Evolutionary conservation across 1,139 yeast species (phyloP).

Genomic region (Candida albicans): DNA sequence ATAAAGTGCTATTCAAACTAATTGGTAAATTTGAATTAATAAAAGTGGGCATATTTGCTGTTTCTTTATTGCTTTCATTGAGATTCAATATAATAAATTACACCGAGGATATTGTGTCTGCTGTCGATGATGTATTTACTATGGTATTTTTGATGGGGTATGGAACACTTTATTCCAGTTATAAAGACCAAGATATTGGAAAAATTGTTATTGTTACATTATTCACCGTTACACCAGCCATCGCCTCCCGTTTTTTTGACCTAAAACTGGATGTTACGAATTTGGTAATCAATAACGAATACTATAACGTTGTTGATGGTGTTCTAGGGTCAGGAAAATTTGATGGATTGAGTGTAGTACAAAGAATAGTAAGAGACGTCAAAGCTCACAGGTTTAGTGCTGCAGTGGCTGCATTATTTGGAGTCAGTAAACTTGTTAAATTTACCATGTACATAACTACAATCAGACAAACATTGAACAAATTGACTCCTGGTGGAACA

Average conservation of each 20-base stretch:
- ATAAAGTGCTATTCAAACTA: neutral
- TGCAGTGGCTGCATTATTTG: constrained; percentile 7
- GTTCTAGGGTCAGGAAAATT: constrained; percentile 10
- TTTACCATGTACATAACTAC: constrained; percentile 2
- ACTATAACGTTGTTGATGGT: constrained; percentile 9
- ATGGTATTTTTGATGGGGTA: constrained; percentile 11
- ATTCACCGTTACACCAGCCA: constrained; percentile 8
- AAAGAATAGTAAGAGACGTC: constrained; percentile 4
- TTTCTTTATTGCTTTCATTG: constrained; percentile 5
- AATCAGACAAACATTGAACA: constrained; percentile 6
- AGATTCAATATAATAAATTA: constrained; percentile 6
- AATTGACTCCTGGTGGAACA: neutral
- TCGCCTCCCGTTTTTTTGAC: constrained; percentile 9
- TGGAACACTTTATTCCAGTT: constrained; percentile 6
- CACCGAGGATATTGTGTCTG: constrained; percentile 7
- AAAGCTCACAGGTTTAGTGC: constrained; percentile 3
- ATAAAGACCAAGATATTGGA: constrained; percentile 1
- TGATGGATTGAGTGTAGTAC: constrained; percentile 8
- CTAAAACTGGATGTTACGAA: constrained; percentile 7
- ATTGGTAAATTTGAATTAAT: constrained; percentile 2
- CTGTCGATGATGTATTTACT: constrained; percentile 10
- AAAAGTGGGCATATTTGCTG: neutral
- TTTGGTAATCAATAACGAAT: constrained; percentile 7
- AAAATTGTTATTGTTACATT: constrained; percentile 3
- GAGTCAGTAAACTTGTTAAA: constrained; percentile 9